Evolutionary conservation across 2,329 filamentous ascomycete species (phyloP).

Genomic region (Cadophora malorum): DNA sequence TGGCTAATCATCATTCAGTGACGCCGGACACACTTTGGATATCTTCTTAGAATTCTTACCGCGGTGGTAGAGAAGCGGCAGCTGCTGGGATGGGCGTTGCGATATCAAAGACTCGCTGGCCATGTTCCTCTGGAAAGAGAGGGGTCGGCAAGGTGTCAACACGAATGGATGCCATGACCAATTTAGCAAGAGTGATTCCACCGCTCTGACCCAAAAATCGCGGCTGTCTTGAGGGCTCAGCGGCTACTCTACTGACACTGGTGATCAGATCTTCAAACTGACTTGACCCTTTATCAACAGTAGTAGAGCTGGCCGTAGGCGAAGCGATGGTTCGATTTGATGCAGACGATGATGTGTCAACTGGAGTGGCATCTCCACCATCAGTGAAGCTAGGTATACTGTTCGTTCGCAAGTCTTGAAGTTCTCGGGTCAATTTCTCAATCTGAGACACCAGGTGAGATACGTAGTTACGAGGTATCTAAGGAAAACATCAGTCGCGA

Average conservation of each 20-base stretch:
- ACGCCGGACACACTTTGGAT: no score
- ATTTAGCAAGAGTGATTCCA: constrained; percentile 45
- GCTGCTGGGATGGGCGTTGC: constrained; percentile 21
- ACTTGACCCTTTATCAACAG: constrained; percentile 12
- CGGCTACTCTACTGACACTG: constrained; percentile 24
- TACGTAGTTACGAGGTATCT: constrained; percentile 40
- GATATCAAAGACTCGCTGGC: constrained; percentile 17
- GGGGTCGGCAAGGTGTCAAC: constrained; percentile 14
- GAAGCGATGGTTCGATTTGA: neutral
- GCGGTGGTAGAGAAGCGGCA: constrained; percentile 44
- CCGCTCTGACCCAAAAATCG: constrained; percentile 46
- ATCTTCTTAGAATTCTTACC: constrained; percentile 1
- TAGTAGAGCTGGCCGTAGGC: constrained; percentile 1
- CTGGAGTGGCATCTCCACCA: constrained; percentile 6
- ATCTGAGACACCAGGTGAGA: constrained; percentile 36
- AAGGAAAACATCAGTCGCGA: neutral
- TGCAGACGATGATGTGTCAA: constrained; percentile 5
- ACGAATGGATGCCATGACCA: constrained; percentile 46
- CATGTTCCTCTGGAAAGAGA: constrained; percentile 24
- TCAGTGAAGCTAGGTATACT: neutral
- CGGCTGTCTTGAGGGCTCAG: constrained; percentile 34
- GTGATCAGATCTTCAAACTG: constrained; percentile 31
- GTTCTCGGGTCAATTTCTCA: constrained; percentile 30
- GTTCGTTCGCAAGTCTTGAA: constrained; percentile 30
- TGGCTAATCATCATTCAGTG: constrained; percentile 19